These are phyloP conservation scores for Calvatia gigantea DNA, from an alignment of 768 basidiomycete genomes.

Conservation along the genomic window DNA sequence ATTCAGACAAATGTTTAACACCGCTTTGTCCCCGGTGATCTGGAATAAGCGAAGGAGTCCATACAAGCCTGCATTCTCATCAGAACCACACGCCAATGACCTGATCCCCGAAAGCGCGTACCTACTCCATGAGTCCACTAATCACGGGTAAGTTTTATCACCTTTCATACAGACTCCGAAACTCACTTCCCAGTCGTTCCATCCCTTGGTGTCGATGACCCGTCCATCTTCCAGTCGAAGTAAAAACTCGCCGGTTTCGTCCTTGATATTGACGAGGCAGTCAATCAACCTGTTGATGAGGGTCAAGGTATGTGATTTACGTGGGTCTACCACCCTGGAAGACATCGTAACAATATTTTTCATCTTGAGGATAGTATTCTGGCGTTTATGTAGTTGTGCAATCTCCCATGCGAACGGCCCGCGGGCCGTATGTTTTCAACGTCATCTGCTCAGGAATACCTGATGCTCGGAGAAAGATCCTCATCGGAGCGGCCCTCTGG, in stretches of 20 bases:
- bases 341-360: slow-evolving; percentile 22
- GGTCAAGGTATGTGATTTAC: slow-evolving; percentile 22
- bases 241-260: slow-evolving; percentile 49
- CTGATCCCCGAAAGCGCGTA: slow-evolving; percentile 6
- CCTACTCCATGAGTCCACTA: slow-evolving; percentile 46
- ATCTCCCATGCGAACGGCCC: slow-evolving; percentile 5
- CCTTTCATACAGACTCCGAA: neutral
- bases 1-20: slow-evolving; percentile 36
- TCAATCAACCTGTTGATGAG: slow-evolving; percentile 34
- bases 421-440: slow-evolving; percentile 15
- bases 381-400: slow-evolving; percentile 1
- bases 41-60: slow-evolving; percentile 38
- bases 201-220: slow-evolving; percentile 54
- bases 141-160: neutral
- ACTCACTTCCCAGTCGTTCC: slow-evolving; percentile 52
- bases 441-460: slow-evolving; percentile 4
- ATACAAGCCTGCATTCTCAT: slow-evolving; percentile 29
- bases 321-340: slow-evolving; percentile 26
- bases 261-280: slow-evolving; percentile 49
- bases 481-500: neutral
- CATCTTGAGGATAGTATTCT: neutral
- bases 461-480: neutral
- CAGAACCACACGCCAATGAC: neutral
- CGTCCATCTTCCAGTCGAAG: slow-evolving; percentile 45
- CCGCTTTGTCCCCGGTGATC: slow-evolving; percentile 32